Evolutionary conservation across 331 rosid genomes (phyloP).

Genomic region (Phaseolus coccineus): DNA sequence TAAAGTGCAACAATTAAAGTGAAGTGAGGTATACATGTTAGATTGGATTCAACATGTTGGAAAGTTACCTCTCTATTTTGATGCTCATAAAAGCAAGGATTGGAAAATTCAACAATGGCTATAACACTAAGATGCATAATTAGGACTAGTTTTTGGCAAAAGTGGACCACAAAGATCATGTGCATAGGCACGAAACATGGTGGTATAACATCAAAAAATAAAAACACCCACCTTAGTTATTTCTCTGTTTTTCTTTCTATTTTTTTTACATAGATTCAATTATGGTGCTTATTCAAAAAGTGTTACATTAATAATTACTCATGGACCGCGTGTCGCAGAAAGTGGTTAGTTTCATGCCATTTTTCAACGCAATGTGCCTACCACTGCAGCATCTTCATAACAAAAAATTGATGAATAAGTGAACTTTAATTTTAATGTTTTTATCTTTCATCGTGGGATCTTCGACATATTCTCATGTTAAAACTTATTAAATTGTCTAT

Average conservation of each 20-base stretch:
- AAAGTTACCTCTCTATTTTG: constrained; percentile 10
- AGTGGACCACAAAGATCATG: constrained; percentile 47
- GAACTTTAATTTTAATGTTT: no score
- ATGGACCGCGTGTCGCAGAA: constrained; percentile 30
- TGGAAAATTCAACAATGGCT: constrained; percentile 23
- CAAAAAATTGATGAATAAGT: no score
- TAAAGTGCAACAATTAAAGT: background rate
- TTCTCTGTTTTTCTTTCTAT: background rate
- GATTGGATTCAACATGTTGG: background rate
- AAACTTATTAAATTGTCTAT: no score
- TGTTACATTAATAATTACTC: constrained; percentile 9
- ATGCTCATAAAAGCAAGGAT: constrained; percentile 15
- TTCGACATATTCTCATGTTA: no score
- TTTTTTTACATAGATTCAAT: constrained; percentile 25
- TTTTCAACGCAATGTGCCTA: constrained; percentile 41
- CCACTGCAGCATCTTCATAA: background rate
- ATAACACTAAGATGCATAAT: constrained; percentile 27
- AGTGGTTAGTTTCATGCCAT: constrained; percentile 34
- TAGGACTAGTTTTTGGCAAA: constrained; percentile 18
- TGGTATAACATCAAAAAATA: background rate
- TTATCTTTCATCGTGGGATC: no score
- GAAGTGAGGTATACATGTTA: background rate
- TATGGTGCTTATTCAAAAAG: constrained; percentile 38
- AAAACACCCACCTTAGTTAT: background rate
- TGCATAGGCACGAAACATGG: constrained; percentile 34